phyloP scores from a whole-genome alignment of 2,329 filamentous ascomycete species.

The Penicillium verrucosum region DNA sequence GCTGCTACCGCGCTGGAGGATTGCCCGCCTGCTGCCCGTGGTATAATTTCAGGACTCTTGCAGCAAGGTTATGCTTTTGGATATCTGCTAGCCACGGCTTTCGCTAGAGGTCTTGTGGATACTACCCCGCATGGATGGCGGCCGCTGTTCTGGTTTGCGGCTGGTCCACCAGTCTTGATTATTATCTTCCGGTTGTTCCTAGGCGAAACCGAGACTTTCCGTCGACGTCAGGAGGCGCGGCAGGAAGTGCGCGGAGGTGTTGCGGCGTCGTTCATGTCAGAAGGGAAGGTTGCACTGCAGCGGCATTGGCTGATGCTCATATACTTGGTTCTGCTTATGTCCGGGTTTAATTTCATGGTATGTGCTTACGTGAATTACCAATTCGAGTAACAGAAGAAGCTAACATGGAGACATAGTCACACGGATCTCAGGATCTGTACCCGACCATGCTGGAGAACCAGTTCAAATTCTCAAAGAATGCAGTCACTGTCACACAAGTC shows the following conservation, averaged over 20 bases:
- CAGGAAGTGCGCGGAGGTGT: conserved; percentile 56
- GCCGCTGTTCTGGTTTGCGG: conserved; percentile 85
- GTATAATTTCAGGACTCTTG: conserved; percentile 60
- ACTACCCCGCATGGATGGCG: conserved; percentile 79
- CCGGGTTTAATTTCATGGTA: conserved; percentile 85
- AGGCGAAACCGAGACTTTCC: conserved; percentile 73
- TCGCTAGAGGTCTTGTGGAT: conserved; percentile 51
- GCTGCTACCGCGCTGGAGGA: conserved; percentile 63
- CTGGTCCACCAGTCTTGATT: conserved; percentile 73
- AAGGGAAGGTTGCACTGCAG: conserved; percentile 74
- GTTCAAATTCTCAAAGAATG: conserved; percentile 54
- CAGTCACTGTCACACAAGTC: conserved; percentile 68
- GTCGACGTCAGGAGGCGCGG: conserved; percentile 62
- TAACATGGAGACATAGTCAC: conserved; percentile 46
- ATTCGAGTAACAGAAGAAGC: conserved; percentile 4
- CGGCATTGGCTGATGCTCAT: conserved; percentile 75
- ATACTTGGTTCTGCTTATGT: conserved; percentile 84
- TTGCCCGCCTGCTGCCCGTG: conserved; percentile 56
- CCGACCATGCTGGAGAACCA: conserved; percentile 60
- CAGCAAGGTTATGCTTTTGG: conserved; percentile 65
- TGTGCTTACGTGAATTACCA: conserved; percentile 16
- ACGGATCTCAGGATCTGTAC: conserved; percentile 68
- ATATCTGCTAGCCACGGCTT: conserved; percentile 59
- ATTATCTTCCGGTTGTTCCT: conserved; percentile 74
- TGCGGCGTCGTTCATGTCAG: conserved; percentile 65